phyloP scores from a whole-genome alignment of 106 monocot genomes.

The Platanthera guangdongensis region DNA sequence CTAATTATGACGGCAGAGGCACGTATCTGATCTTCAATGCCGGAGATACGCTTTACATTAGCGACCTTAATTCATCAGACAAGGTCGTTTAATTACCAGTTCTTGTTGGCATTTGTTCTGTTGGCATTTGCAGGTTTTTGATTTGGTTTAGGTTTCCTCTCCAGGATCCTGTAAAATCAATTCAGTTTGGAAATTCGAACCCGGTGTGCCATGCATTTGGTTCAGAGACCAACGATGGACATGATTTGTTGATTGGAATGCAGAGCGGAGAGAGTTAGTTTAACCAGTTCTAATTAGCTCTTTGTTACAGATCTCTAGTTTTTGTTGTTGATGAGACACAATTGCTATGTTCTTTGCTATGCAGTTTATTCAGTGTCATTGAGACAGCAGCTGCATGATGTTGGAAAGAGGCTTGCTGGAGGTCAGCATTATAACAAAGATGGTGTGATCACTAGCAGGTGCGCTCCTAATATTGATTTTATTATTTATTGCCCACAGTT shows the following conservation, averaged over 20 bases:
- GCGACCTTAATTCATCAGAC: constrained; percentile 80
- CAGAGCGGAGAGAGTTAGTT: constrained; percentile 74
- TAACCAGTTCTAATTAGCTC: neutral
- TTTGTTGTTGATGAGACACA: no score
- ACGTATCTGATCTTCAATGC: constrained; percentile 79
- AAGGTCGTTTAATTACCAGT: constrained; percentile 36
- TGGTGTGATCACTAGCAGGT: constrained; percentile 55
- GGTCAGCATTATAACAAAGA: constrained; percentile 91
- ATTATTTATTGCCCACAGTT: no score
- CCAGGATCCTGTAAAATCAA: constrained; percentile 80
- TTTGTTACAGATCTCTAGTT: neutral
- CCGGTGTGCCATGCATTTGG: constrained; percentile 81
- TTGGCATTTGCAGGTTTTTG: neutral
- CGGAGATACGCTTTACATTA: constrained; percentile 79
- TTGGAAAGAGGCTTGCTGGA: constrained; percentile 74
- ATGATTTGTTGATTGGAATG: constrained; percentile 89
- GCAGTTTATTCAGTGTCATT: constrained; percentile 75
- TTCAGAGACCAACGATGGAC: constrained; percentile 65
- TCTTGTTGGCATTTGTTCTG: no score
- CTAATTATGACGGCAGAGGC: constrained; percentile 73
- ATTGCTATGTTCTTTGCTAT: neutral
- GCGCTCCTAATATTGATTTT: no score
- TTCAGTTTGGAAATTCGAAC: constrained; percentile 69
- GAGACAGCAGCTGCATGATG: constrained; percentile 83
- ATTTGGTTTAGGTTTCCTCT: neutral